These are phyloP conservation scores for Globomyces pollinis-pini DNA, from an alignment of 192 early-diverging fungal species.

Conservation along the genomic window DNA sequence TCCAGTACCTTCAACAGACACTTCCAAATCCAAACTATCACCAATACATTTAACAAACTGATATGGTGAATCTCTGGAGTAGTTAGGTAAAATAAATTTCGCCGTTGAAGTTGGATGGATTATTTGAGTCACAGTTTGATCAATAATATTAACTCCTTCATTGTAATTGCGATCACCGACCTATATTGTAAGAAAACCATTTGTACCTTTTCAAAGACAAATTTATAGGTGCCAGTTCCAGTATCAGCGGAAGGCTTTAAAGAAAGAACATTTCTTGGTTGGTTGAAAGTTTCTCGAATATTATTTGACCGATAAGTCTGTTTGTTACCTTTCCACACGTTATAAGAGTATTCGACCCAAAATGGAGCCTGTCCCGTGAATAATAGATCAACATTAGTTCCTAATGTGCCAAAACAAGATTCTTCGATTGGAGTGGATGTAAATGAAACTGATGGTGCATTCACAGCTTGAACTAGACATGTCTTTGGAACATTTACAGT, in stretches of 20 bases:
- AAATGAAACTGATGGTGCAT: conserved; percentile 32
- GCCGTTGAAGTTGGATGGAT: conserved; percentile 40
- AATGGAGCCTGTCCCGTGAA: conserved; percentile 43
- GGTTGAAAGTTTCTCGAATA: too few species aligned
- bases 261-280: conserved; percentile 9
- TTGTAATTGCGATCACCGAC: conserved; percentile 37
- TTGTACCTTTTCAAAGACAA: background rate
- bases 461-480: conserved; percentile 23
- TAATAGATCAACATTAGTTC: conserved; percentile 33
- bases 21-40: conserved; percentile 24
- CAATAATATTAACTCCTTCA: conserved; percentile 24
- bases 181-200: conserved; percentile 15
- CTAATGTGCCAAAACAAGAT: conserved; percentile 42
- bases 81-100: conserved; percentile 6
- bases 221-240: background rate
- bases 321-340: too few species aligned
- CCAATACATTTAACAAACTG: conserved; percentile 24
- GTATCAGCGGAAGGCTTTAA: conserved; percentile 17
- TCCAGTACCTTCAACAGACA: conserved; percentile 26
- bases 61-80: conserved; percentile 3
- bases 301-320: too few species aligned
- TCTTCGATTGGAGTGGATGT: conserved; percentile 26
- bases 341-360: too few species aligned
- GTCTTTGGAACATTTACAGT: conserved; percentile 13
- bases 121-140: conserved; percentile 31